A percentile compares a stretch with the other conserved stretches of the same genome.
Evolutionary conservation across 78 protist genomes (phyloP).

Genomic region (Dictyostelium citrinum): DNA sequence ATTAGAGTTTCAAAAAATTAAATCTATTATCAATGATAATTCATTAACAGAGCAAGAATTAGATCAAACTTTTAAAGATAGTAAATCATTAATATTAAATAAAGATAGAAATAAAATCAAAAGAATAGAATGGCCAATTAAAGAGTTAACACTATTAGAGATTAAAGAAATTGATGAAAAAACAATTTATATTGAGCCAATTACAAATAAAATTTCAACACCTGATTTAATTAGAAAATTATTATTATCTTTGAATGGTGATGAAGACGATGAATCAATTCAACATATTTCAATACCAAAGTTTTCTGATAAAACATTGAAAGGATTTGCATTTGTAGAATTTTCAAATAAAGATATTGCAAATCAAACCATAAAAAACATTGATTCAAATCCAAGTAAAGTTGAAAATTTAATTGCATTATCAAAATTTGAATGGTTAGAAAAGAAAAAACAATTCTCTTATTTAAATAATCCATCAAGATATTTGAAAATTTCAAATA

Average conservation of each 20-base stretch:
- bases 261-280: background rate
- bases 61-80: background rate
- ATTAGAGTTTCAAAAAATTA: background rate
- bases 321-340: conserved; percentile 61
- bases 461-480: background rate
- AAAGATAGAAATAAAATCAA: background rate
- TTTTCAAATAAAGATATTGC: background rate
- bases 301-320: conserved; percentile 10
- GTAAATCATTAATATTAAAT: background rate
- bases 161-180: conserved; percentile 14
- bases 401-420: background rate
- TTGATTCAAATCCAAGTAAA: background rate
- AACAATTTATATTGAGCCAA: conserved; percentile 64
- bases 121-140: background rate
- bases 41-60: background rate
- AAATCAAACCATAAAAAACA: background rate
- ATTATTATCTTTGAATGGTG: no score
- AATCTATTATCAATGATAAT: background rate
- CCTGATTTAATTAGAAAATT: background rate
- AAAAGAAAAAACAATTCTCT: conserved; percentile 14
- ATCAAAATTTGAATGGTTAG: conserved; percentile 44
- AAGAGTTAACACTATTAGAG: background rate
- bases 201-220: background rate
- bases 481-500: conserved; percentile 1
- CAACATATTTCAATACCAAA: conserved; percentile 45